Evolutionary conservation across 1,139 yeast species (phyloP).

Genomic region (Hansenula sp.): DNA sequence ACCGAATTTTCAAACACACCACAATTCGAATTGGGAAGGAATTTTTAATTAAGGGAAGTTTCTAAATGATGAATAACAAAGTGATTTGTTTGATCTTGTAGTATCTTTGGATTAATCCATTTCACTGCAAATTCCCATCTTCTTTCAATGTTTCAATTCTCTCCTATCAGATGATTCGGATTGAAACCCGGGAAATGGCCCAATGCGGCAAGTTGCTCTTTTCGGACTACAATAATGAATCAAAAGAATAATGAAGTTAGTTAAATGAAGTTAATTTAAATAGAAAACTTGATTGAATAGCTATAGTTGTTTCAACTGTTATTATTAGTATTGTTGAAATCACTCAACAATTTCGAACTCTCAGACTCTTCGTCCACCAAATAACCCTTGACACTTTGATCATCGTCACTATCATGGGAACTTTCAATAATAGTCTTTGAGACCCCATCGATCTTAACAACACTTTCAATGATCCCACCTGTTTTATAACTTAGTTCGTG

Average conservation of each 20-base stretch:
- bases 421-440: conserved; percentile 79
- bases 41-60: too few species aligned
- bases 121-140: not conserved
- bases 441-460: conserved; percentile 82
- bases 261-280: not conserved
- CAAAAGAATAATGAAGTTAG: not conserved
- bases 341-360: not conserved
- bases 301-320: not conserved
- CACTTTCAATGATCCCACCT: conserved; percentile 79
- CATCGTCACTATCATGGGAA: conserved; percentile 21
- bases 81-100: too few species aligned
- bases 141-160: not conserved
- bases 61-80: too few species aligned
- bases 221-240: not conserved
- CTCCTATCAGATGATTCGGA: not conserved
- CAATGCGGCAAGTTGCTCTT: not conserved
- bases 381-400: not conserved
- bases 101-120: too few species aligned
- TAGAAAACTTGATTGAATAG: not conserved
- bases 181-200: not conserved
- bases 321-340: too few species aligned
- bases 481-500: conserved; percentile 28
- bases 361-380: conserved; percentile 3
- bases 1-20: too few species aligned
- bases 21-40: too few species aligned